A percentile compares a stretch with the other conserved stretches of the same genome.
phyloP scores from a whole-genome alignment of 345 rosid species.

The Eucalyptus marginata region DNA sequence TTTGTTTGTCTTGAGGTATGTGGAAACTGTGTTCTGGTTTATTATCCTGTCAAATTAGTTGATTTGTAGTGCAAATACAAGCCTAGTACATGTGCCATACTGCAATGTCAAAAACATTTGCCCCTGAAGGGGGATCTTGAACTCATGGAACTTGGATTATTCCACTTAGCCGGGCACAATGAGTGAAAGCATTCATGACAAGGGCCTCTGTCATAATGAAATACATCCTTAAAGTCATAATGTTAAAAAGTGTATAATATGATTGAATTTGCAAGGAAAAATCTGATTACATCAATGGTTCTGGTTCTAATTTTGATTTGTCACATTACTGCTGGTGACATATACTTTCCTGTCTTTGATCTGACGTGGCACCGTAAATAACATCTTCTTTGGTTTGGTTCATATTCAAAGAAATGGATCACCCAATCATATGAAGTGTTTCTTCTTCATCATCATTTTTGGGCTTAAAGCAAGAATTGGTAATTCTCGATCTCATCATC shows the following conservation, averaged over 20 bases:
- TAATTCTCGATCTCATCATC: neutral
- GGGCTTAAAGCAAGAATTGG: too few species aligned
- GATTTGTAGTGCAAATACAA: neutral
- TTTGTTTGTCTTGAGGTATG: constrained; percentile 88
- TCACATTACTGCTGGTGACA: neutral
- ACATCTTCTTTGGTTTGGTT: neutral
- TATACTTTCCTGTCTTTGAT: neutral
- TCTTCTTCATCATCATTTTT: neutral
- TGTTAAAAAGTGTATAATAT: neutral
- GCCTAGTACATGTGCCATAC: neutral
- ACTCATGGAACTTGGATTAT: neutral
- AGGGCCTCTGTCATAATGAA: neutral
- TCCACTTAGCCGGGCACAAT: neutral
- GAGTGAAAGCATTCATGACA: neutral
- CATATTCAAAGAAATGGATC: neutral
- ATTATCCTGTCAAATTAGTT: neutral
- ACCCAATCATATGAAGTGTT: neutral
- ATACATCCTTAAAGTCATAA: neutral
- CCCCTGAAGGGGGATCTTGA: neutral
- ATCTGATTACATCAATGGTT: neutral
- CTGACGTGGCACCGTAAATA: neutral
- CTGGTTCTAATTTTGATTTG: neutral
- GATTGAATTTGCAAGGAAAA: neutral
- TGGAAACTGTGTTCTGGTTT: neutral
- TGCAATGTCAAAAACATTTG: neutral